Conservation (phyloP, 768 basidiomycete genomes). For the Boletus reticuloceps region DNA sequence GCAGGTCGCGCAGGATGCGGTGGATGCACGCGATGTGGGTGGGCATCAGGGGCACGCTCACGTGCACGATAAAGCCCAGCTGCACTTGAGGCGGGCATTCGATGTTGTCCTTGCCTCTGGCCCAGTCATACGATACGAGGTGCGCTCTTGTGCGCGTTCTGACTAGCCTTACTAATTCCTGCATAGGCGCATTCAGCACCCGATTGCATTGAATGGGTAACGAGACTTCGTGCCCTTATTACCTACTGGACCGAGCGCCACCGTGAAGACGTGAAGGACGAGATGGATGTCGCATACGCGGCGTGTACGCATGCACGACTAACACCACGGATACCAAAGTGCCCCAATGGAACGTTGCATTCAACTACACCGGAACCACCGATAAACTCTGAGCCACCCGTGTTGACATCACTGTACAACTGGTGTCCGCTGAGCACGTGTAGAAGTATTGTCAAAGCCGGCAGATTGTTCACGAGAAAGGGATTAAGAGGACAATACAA, state of each 20-base stretch:
- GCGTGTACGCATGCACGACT: slow-evolving; percentile 50
- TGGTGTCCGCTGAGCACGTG: slow-evolving; percentile 88
- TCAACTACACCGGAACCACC: slow-evolving; percentile 50
- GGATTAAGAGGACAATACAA: slow-evolving; percentile 76
- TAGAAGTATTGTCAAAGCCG: slow-evolving; percentile 67
- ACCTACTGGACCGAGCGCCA: slow-evolving; percentile 81
- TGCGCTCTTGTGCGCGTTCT: slow-evolving; percentile 34
- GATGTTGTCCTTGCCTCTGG: slow-evolving; percentile 73
- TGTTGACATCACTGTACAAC: slow-evolving; percentile 69
- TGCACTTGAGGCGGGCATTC: slow-evolving; percentile 68
- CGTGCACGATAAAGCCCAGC: slow-evolving; percentile 39
- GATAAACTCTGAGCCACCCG: slow-evolving; percentile 51
- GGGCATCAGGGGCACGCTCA: slow-evolving; percentile 53
- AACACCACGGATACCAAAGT: slow-evolving; percentile 48
- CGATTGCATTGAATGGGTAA: slow-evolving; percentile 84
- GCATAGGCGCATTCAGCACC: slow-evolving; percentile 59
- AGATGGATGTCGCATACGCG: slow-evolving; percentile 73
- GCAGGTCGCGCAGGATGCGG: slow-evolving; percentile 24
- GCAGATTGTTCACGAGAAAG: slow-evolving; percentile 68
- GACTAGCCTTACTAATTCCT: background rate
- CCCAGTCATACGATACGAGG: slow-evolving; percentile 74
- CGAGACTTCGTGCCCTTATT: slow-evolving; percentile 64
- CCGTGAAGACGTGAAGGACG: slow-evolving; percentile 68
- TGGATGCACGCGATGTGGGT: slow-evolving; percentile 64
- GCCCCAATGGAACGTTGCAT: slow-evolving; percentile 34